These are phyloP conservation scores for Colletotrichum acutatum DNA, from an alignment of 2,329 filamentous ascomycete species.

Conservation along the genomic window DNA sequence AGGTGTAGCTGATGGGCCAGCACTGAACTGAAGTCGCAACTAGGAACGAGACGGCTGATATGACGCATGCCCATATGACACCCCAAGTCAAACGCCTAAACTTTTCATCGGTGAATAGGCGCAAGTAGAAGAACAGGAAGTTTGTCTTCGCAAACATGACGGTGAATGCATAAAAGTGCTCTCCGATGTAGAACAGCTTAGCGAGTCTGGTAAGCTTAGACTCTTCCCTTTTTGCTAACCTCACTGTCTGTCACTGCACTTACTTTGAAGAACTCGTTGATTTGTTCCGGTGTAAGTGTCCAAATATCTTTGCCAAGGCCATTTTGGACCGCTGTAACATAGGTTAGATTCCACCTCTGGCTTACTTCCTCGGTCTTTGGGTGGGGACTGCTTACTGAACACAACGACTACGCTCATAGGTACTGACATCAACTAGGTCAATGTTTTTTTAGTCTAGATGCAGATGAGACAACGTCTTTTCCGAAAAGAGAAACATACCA, in stretches of 20 bases:
- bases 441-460: no score
- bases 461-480: no score
- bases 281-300: constrained; percentile 50
- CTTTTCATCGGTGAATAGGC: constrained; percentile 54
- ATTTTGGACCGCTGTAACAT: constrained; percentile 34
- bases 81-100: constrained; percentile 50
- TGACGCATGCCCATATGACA: constrained; percentile 48
- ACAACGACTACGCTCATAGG: constrained; percentile 21
- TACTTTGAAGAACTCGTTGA: constrained; percentile 49
- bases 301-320: constrained; percentile 59
- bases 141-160: constrained; percentile 56
- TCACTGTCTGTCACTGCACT: not conserved
- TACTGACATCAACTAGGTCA: constrained; percentile 13
- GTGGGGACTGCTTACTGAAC: not conserved
- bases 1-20: constrained; percentile 58
- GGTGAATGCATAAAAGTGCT: constrained; percentile 53
- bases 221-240: not conserved
- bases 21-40: constrained; percentile 58
- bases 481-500: not conserved
- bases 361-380: no score
- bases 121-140: constrained; percentile 62
- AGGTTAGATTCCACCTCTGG: not conserved
- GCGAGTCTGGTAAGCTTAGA: not conserved
- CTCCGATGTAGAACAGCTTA: constrained; percentile 50
- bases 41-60: constrained; percentile 51